Evolutionary conservation across 1,139 yeast genomes (phyloP).

Genomic region (Eremothecium sinecaudum): DNA sequence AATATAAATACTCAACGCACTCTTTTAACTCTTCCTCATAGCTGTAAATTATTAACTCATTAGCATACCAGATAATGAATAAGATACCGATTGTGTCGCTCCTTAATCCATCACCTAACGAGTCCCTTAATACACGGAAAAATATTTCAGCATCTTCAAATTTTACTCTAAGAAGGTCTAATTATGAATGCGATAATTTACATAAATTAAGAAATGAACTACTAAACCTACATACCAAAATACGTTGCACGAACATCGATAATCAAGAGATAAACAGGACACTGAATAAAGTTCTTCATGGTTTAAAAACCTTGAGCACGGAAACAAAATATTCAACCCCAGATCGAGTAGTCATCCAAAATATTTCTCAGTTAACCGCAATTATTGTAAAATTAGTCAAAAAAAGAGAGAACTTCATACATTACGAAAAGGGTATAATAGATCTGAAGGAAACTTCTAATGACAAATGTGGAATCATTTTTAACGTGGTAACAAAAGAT

Average conservation of each 20-base stretch:
- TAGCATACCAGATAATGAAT: conserved; percentile 4
- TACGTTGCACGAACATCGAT: conserved; percentile 3
- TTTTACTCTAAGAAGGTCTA: neutral
- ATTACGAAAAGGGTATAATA: neutral
- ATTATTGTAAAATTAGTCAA: conserved; percentile 2
- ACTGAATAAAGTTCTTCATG: conserved; percentile 3
- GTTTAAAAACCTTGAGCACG: conserved; percentile 1
- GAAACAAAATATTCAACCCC: conserved; percentile 2
- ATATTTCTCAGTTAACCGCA: conserved; percentile 2
- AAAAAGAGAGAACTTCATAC: neutral
- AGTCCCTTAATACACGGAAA: neutral
- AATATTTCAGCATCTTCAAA: neutral
- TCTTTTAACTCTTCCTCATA: no score
- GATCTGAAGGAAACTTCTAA: conserved; percentile 1
- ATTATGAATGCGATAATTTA: conserved; percentile 1
- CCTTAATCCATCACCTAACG: conserved; percentile 5
- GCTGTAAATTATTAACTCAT: no score
- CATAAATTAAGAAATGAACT: conserved; percentile 3
- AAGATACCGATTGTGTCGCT: conserved; percentile 4
- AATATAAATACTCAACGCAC: conserved; percentile 1
- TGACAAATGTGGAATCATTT: conserved; percentile 6
- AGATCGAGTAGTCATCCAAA: conserved; percentile 2
- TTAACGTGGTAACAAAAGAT: conserved; percentile 15
- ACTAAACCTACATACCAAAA: conserved; percentile 3
- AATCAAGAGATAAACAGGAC: conserved; percentile 1